These are phyloP conservation scores for Pestalotiopsis sp. DNA, from an alignment of 2,329 filamentous ascomycete genomes.

Conservation along the genomic window DNA sequence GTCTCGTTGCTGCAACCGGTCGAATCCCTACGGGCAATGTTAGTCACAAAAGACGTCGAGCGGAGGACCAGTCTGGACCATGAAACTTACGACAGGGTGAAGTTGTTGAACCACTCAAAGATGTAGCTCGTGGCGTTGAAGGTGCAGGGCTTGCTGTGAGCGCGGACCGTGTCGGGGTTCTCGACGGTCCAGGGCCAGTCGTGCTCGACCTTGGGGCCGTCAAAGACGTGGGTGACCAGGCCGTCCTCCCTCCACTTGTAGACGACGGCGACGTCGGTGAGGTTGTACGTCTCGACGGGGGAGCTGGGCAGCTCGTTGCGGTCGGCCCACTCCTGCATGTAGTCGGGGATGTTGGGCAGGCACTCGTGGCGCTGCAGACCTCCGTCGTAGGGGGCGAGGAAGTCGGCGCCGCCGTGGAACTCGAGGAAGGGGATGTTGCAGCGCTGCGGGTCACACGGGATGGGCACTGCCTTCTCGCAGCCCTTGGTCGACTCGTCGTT, in stretches of 20 bases:
- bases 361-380: conserved; percentile 22
- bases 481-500: conserved; percentile 15
- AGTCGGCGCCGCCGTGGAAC: conserved; percentile 41
- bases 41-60: neutral
- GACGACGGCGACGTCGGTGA: neutral
- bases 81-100: conserved; percentile 1
- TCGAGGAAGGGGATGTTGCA: conserved; percentile 39
- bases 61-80: neutral
- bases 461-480: neutral
- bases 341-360: conserved; percentile 23
- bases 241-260: conserved; percentile 7
- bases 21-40: neutral
- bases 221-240: conserved; percentile 6
- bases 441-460: conserved; percentile 27
- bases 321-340: conserved; percentile 21
- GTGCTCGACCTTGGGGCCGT: conserved; percentile 8
- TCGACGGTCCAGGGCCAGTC: conserved; percentile 11
- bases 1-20: neutral
- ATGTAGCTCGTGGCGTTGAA: conserved; percentile 8
- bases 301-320: conserved; percentile 10
- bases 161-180: conserved; percentile 3
- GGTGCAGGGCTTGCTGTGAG: neutral
- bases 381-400: conserved; percentile 39
- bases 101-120: conserved; percentile 6
- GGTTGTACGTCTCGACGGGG: neutral